Evolutionary conservation across 2,329 filamentous ascomycete genomes (phyloP).

Genomic region (Calcarisporium arbuscula): DNA sequence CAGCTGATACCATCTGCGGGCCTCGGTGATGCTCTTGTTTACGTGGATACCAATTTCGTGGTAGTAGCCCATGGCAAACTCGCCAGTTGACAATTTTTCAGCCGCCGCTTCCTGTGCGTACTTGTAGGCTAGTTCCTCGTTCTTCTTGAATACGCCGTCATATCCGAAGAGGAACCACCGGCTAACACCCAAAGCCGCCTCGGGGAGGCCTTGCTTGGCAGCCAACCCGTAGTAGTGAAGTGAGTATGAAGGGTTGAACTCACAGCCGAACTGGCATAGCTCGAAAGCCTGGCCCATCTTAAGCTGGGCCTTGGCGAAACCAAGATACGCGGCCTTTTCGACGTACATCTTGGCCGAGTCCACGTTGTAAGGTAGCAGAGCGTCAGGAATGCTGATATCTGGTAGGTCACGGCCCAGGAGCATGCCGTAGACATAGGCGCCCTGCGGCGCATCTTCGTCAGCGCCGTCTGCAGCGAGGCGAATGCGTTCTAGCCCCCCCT

Average conservation of each 20-base stretch:
- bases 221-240: slow-evolving; percentile 94
- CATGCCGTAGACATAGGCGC: slow-evolving; percentile 94
- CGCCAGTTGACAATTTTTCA: slow-evolving; percentile 77
- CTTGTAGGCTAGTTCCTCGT: slow-evolving; percentile 85
- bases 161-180: slow-evolving; percentile 98
- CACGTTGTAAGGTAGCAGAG: slow-evolving; percentile 64
- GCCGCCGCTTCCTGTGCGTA: slow-evolving; percentile 84
- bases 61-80: slow-evolving; percentile 97
- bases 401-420: slow-evolving; percentile 83
- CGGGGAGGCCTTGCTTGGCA: slow-evolving; percentile 83
- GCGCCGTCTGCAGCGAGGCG: slow-evolving; percentile 75
- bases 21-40: slow-evolving; percentile 73
- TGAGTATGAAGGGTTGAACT: slow-evolving; percentile 88
- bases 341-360: slow-evolving; percentile 77
- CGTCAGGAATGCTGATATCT: slow-evolving; percentile 75
- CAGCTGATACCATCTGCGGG: slow-evolving; percentile 82
- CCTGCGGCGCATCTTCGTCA: slow-evolving; percentile 94
- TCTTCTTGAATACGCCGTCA: slow-evolving; percentile 88
- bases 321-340: slow-evolving; percentile 91
- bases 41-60: slow-evolving; percentile 94
- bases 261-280: slow-evolving; percentile 85
- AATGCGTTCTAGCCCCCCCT: slow-evolving; percentile 74
- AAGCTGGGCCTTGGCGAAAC: slow-evolving; percentile 91
- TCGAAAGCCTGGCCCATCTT: slow-evolving; percentile 98
- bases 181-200: slow-evolving; percentile 92